Conservation (phyloP, 2,329 filamentous ascomycete species). For the Cryphonectria japonica region DNA sequence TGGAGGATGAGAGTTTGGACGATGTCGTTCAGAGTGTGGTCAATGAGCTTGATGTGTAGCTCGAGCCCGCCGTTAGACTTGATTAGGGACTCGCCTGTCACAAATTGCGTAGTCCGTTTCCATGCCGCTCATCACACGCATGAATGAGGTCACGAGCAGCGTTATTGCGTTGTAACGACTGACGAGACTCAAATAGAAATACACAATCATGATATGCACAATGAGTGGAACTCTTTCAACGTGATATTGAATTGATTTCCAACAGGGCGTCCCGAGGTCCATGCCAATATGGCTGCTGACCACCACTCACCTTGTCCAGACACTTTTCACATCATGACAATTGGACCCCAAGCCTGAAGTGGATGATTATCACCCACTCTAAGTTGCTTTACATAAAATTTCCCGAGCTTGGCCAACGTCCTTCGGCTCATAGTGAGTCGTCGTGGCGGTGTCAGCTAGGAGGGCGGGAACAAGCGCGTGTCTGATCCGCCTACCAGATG, state of each 20-base stretch:
- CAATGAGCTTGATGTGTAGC: background rate
- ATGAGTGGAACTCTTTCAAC: background rate
- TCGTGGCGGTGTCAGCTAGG: background rate
- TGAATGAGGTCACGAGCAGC: background rate
- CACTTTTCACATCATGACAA: background rate
- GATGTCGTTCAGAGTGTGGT: conserved; percentile 44
- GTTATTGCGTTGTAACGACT: background rate
- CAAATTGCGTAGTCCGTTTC: background rate
- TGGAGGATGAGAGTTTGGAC: conserved; percentile 51
- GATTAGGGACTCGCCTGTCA: background rate
- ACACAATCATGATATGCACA: background rate
- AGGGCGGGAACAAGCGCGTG: too few species aligned
- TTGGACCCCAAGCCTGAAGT: background rate
- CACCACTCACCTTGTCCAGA: too few species aligned
- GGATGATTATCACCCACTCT: background rate
- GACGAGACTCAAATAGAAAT: background rate
- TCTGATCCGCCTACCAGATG: background rate
- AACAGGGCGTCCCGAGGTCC: background rate
- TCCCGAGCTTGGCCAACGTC: background rate
- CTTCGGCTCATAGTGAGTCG: background rate
- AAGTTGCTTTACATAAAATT: background rate
- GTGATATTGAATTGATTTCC: background rate
- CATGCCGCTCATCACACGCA: background rate
- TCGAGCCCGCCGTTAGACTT: background rate
- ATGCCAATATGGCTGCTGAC: background rate